Evolutionary conservation across 495 filamentous ascomycete genomes (phyloP), one percentile per base, ranked within the genome.

Genomic region (Tuber umbilicatum): DNA sequence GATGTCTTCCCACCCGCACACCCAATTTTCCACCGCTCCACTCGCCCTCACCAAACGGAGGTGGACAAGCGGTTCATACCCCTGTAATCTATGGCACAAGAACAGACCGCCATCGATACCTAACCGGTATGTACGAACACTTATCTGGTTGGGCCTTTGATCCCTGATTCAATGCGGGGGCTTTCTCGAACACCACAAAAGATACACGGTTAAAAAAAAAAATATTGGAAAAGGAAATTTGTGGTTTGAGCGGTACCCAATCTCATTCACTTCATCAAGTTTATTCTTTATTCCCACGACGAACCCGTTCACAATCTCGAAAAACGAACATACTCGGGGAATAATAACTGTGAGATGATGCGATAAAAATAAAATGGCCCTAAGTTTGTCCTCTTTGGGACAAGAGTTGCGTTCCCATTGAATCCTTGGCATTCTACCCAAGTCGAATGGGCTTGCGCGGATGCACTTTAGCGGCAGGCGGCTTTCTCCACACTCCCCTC

Each of bases 71-170:
- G 39, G 69, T 70, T 7, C 35, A 16, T 70, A 79, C 67, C 78
- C 78, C 78, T 80, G 77, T 70, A 73, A 45, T 77, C 77, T 75
- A 80, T n/a, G n/a, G n/a, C n/a, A n/a, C 75, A 73, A 80, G 55
- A 80, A 45, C 75, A 55, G 73, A 72, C 73, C 75, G 67, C 77
- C 45, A 71, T 35, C 75, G 75, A 79, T 74, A 79, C 71, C 77
- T 79, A 70, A 68, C 47, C 77, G 69, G 76, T 64, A 74, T 78
- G 76, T 42, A 69, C 73, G 71, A 75, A 60, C 75, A 75, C 60
- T 67, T 68, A 64, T 79, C 71, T 72, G 43, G 39, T 72, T 43
- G 47, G 55, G 68, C 27, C 14, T 27, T 64, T 12, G 10, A 64
- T 64, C 55, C 55, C 16, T 31, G 9, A 35, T 16, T 35, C 55